Percentiles rank a stretch among this genome's conserved stretches.
Conservation (phyloP, 441 rosid species). For the Croton setiger region DNA sequence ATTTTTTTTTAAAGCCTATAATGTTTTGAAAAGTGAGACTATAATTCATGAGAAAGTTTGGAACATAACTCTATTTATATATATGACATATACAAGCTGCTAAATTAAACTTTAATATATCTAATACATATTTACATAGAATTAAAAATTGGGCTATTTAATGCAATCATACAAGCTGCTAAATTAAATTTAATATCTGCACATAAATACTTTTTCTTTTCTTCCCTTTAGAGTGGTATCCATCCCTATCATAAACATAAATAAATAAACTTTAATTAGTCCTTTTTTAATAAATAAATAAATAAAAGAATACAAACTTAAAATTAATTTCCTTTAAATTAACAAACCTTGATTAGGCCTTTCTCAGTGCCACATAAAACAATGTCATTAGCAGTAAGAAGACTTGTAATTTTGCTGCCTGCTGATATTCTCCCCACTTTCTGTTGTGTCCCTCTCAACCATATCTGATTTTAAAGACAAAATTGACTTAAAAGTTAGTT, state of each 20-base stretch:
- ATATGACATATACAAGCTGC: neutral
- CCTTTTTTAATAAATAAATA: neutral
- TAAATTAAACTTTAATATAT: neutral
- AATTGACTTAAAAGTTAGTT: too few relatives aligned
- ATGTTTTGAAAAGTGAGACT: too few relatives aligned
- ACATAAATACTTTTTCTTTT: neutral
- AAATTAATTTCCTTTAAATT: neutral
- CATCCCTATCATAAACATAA: constrained; percentile 52
- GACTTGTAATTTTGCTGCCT: constrained; percentile 87
- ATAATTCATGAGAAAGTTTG: too few relatives aligned
- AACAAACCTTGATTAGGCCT: constrained; percentile 72
- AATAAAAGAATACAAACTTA: neutral
- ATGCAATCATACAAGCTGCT: neutral
- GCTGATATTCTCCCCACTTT: constrained; percentile 89
- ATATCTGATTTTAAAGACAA: constrained; percentile 42
- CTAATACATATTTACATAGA: constrained; percentile 14
- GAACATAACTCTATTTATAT: neutral
- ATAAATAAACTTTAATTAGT: neutral
- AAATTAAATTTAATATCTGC: neutral
- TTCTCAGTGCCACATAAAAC: constrained; percentile 86
- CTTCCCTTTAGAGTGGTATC: constrained; percentile 53
- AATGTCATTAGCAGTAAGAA: constrained; percentile 71
- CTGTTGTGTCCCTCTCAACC: constrained; percentile 78
- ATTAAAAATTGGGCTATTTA: neutral
- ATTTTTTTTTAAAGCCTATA: too few relatives aligned